Base-by-base conservation (phyloP, 2,329 filamentous ascomycete genomes). In the Metarhizium robertsii region DNA sequence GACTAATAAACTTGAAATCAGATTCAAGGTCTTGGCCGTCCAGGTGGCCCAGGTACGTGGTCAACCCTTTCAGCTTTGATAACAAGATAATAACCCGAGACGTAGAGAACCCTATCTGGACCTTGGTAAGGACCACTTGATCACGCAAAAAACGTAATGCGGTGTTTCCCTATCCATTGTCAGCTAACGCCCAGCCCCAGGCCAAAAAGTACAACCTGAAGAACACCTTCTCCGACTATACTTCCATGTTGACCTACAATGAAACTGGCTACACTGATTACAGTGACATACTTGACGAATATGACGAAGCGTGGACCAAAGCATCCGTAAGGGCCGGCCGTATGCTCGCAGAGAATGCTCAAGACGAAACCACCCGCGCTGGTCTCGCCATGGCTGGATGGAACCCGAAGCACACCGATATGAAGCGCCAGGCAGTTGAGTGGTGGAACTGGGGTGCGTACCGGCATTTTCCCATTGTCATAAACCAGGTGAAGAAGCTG, bases 81-180 rank as follows among this genome's bases (percentile, higher is more conserved):
- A 20, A 36, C n/a, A 48, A 14, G 25, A 14, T 38, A 40, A 45
- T 53, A 38, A 58, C 71, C 8, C 10, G 10, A 2, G 29, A 16
- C 6, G 16, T 14, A 38, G 77, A 83, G 50, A 85, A 87, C 52
- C 85, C 84, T 0, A 79, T 87, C 49, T 86, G 82, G 81, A 78
- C 75, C 0, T 66, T 85, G 25, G 62, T 64, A 56, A 52, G 60
- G 13, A 13, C 34, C n/a, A 20, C 14, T 13, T 7, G 5, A 14
- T 36, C n/a, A 6, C 6, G 38, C 48, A n/a, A 40, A 16, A 14
- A 43, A 18, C 42, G 6, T 29, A 2, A 29, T 3, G 2, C 45
- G 10, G 14, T 13, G 20, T 14, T 30, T 48, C 45, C 11, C 20
- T 8, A 11, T 48, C 16, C 5, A 6, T 20, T 8, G 3, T 2